Evolutionary conservation across 129 eudicot species (phyloP).

Genomic region (sunflower (Helianthus annuus)): DNA sequence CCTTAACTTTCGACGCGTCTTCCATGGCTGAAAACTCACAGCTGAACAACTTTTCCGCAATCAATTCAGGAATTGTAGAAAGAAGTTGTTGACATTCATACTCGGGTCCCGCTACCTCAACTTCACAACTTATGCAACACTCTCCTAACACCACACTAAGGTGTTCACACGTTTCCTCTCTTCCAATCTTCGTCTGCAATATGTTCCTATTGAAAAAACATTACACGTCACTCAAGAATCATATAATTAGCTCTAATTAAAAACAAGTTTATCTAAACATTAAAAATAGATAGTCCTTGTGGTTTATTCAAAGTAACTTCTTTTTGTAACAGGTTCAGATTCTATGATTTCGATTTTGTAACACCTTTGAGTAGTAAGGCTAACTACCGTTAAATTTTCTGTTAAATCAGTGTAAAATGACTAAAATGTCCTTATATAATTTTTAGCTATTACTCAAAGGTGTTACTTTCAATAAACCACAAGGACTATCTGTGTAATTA

Average conservation of each 20-base stretch:
- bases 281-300: neutral
- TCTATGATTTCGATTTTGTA: too few species aligned
- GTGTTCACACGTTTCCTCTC: slow-evolving; percentile 59
- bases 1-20: slow-evolving; percentile 42
- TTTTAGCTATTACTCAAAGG: too few species aligned
- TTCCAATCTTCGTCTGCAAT: slow-evolving; percentile 61
- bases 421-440: neutral
- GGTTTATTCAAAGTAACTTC: too few species aligned
- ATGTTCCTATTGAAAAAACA: slow-evolving; percentile 49
- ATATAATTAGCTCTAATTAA: neutral
- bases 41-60: slow-evolving; percentile 57
- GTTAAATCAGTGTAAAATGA: too few species aligned
- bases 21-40: slow-evolving; percentile 48
- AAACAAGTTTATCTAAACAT: neutral
- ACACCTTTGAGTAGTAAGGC: too few species aligned
- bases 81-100: slow-evolving; percentile 55
- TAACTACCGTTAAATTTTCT: too few species aligned
- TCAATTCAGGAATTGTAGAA: slow-evolving; percentile 56
- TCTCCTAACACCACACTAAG: slow-evolving; percentile 60
- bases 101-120: slow-evolving; percentile 77
- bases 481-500: too few species aligned
- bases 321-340: too few species aligned
- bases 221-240: slow-evolving; percentile 13
- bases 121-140: slow-evolving; percentile 83
- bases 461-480: too few species aligned